Conservation (phyloP, 2,329 filamentous ascomycete genomes). For the Pseudogymnoascus sp. region DNA sequence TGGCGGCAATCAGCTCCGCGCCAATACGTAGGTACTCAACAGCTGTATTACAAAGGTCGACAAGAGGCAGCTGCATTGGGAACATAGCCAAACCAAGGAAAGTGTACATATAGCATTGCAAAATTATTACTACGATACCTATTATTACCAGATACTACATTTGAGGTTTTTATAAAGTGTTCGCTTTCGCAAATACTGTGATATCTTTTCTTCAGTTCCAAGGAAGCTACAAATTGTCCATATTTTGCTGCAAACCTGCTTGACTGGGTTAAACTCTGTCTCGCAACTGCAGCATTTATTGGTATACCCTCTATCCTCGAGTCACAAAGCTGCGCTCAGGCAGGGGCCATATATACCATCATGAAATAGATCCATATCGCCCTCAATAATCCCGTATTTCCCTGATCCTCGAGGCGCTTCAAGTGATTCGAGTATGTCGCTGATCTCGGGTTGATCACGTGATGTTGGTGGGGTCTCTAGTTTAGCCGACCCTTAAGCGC, state of each 20-base stretch:
- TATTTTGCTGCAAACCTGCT: conserved; percentile 3
- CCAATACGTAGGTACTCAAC: conserved; percentile 10
- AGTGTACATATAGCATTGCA: conserved; percentile 5
- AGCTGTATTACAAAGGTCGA: conserved; percentile 7
- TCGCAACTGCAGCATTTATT: neutral
- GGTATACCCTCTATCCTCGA: neutral
- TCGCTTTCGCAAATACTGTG: neutral
- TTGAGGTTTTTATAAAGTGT: neutral
- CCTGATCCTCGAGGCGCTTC: neutral
- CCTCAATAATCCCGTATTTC: neutral
- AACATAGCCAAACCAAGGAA: neutral
- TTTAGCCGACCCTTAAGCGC: conserved; percentile 8
- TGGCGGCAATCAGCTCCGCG: conserved; percentile 12
- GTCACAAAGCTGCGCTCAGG: neutral
- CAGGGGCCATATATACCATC: neutral
- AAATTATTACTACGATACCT: neutral
- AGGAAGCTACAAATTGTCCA: conserved; percentile 1
- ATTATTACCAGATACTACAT: neutral
- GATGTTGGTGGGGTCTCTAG: neutral
- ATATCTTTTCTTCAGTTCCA: conserved; percentile 1
- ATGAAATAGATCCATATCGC: neutral
- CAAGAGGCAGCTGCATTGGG: conserved; percentile 5
- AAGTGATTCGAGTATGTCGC: neutral
- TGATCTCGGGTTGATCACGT: neutral
- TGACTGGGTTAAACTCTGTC: neutral